These are phyloP conservation scores for Globisporangium iwayamae DNA, from an alignment of 352 stramenopile species.

Conservation along the genomic window DNA sequence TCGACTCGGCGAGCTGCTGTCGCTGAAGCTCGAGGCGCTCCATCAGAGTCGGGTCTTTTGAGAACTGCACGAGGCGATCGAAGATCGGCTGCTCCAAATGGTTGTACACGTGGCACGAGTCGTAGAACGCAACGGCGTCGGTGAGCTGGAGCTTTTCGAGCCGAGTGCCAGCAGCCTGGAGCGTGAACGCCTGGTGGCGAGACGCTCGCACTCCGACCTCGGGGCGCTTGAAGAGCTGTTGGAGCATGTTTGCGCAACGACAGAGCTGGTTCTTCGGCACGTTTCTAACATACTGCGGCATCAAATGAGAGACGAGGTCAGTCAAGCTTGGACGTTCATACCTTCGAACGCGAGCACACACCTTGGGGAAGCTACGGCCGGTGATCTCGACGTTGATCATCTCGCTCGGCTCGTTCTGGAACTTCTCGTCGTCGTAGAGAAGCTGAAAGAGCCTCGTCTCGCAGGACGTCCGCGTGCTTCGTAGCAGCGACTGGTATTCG, in stretches of 20 bases:
- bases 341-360: constrained; percentile 5
- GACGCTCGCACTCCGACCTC: constrained; percentile 25
- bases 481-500: constrained; percentile 45
- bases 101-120: constrained; percentile 50
- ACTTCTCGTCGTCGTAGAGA: constrained; percentile 64
- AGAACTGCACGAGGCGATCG: constrained; percentile 59
- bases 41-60: constrained; percentile 61
- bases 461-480: constrained; percentile 46
- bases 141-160: constrained; percentile 61
- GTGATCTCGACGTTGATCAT: constrained; percentile 51
- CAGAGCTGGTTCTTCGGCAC: constrained; percentile 53
- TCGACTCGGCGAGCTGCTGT: constrained; percentile 50
- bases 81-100: constrained; percentile 70
- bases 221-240: constrained; percentile 43
- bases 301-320: not conserved
- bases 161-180: constrained; percentile 28
- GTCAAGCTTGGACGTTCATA: not conserved
- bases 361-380: constrained; percentile 58
- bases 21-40: constrained; percentile 44
- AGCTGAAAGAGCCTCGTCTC: constrained; percentile 63
- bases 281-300: constrained; percentile 35
- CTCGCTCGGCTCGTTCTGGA: constrained; percentile 35
- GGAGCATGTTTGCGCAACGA: constrained; percentile 40
- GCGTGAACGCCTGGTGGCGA: constrained; percentile 48
- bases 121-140: constrained; percentile 58